Base-by-base conservation (phyloP, 148 eudicot genomes). In the Pouteria glomerata region DNA sequence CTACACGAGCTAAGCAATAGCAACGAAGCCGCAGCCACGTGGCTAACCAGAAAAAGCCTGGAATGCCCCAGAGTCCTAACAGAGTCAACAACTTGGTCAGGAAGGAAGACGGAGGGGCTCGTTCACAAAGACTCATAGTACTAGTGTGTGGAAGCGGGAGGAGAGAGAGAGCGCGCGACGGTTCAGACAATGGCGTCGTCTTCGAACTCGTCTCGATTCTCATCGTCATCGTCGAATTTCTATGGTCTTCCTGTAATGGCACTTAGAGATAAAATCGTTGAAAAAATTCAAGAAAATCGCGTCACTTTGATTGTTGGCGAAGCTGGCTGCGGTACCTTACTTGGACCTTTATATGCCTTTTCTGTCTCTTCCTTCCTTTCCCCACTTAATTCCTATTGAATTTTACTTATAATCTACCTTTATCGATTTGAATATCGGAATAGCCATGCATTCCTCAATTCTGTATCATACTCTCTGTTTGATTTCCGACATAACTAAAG, bases 251-350 rank as follows among this genome's bases (percentile, higher is more conserved):
- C 98, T 37, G 82, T 94, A 1, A 73, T 53, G 81, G 82, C 86
- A 0, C 73, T 94, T 66, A 81, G 82, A 69, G 74, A 77, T 7
- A 94, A 85, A 74, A 94, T 94, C 67, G 88, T 94, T 0, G 84
- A 82, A 30, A 94, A 94, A 63, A 91, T 94, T 41, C 68, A 69
- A 74, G 89, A 91, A 76, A 94, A 94, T 87, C 89, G 98, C 52
- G 97, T 94, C 68, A 94, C 98, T 68, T 79, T 94, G 42, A 91
- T 94, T 74, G 87, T 94, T 45, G 98, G 98, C 33, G 98, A 94
- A 82, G 81, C 98, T n/a, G 98, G 98, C 41, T 94, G 98, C 71
- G 98, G 98, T 94, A 83, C 34, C n/a, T 13, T n/a, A n/a, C n/a
- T n/a, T n/a, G n/a, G n/a, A n/a, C n/a, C n/a, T n/a, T n/a, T n/a